phyloP scores from a whole-genome alignment of 805 yeast genomes.

The Vanderwaltozyma tropicalis region DNA sequence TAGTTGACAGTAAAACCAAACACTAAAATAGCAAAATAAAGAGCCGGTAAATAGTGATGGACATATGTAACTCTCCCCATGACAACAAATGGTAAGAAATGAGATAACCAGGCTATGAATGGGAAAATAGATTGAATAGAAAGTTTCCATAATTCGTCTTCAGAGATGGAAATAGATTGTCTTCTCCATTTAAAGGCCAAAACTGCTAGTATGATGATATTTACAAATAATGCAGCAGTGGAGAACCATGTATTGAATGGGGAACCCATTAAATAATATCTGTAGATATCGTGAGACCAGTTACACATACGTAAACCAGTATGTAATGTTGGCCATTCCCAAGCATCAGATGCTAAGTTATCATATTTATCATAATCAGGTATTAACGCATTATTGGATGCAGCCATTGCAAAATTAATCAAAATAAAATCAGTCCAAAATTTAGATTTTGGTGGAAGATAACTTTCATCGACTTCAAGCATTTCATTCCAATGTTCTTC shows the following conservation, averaged over 20 bases:
- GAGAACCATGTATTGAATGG: constrained; percentile 76
- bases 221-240: constrained; percentile 44
- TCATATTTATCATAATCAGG: constrained; percentile 73
- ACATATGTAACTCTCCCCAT: constrained; percentile 97
- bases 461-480: constrained; percentile 43
- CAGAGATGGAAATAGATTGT: constrained; percentile 42
- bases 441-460: constrained; percentile 53
- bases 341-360: constrained; percentile 58
- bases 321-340: constrained; percentile 84
- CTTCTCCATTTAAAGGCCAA: constrained; percentile 55
- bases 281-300: constrained; percentile 50
- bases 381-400: constrained; percentile 70
- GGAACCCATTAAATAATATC: constrained; percentile 63
- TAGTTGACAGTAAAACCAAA: constrained; percentile 28
- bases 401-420: constrained; percentile 78
- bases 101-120: constrained; percentile 82
- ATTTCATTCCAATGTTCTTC: constrained; percentile 55
- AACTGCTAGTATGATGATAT: constrained; percentile 34
- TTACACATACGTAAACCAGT: constrained; percentile 68
- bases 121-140: constrained; percentile 70
- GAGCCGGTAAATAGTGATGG: constrained; percentile 92
- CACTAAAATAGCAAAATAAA: constrained; percentile 83
- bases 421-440: constrained; percentile 69
- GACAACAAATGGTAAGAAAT: constrained; percentile 75
- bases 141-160: constrained; percentile 32